phyloP scores from a whole-genome alignment of 805 yeast species.

The Tetrapisispora phaffii region DNA sequence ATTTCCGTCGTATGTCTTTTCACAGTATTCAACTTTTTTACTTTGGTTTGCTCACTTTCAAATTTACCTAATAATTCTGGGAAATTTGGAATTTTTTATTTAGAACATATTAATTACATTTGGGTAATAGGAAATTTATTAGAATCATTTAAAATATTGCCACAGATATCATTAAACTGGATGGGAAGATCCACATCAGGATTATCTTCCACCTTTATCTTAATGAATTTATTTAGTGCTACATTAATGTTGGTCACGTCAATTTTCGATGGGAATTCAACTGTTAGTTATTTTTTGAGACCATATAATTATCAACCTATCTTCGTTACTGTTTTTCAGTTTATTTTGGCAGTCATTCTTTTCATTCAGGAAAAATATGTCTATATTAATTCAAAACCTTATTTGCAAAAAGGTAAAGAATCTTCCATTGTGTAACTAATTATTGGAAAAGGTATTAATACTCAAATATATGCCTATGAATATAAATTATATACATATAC shows the following conservation, averaged over 20 bases:
- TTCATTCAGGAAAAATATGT: slow-evolving; percentile 22
- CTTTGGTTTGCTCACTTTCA: slow-evolving; percentile 14
- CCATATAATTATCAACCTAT: slow-evolving; percentile 22
- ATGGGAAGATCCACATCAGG: slow-evolving; percentile 28
- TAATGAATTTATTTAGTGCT: slow-evolving; percentile 1
- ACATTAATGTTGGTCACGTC: neutral
- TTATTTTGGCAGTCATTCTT: slow-evolving; percentile 10
- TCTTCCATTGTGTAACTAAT: neutral
- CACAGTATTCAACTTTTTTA: slow-evolving; percentile 10
- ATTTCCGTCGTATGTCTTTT: slow-evolving; percentile 2
- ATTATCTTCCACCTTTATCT: slow-evolving; percentile 19
- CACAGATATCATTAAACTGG: slow-evolving; percentile 37
- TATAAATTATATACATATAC: neutral
- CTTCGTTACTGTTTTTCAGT: slow-evolving; percentile 11
- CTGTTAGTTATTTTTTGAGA: slow-evolving; percentile 8
- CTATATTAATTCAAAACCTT: slow-evolving; percentile 16
- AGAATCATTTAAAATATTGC: slow-evolving; percentile 26
- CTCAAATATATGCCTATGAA: neutral
- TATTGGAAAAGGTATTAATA: neutral
- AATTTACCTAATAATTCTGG: slow-evolving; percentile 22
- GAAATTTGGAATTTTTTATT: slow-evolving; percentile 24
- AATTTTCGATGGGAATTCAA: slow-evolving; percentile 1
- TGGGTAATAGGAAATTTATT: slow-evolving; percentile 31
- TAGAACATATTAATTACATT: slow-evolving; percentile 35
- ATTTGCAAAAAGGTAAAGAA: slow-evolving; percentile 11